Percentiles rank a stretch among this genome's conserved stretches.
Evolutionary conservation across 1,139 yeast species (phyloP).

Genomic region (Candida smagusa): DNA sequence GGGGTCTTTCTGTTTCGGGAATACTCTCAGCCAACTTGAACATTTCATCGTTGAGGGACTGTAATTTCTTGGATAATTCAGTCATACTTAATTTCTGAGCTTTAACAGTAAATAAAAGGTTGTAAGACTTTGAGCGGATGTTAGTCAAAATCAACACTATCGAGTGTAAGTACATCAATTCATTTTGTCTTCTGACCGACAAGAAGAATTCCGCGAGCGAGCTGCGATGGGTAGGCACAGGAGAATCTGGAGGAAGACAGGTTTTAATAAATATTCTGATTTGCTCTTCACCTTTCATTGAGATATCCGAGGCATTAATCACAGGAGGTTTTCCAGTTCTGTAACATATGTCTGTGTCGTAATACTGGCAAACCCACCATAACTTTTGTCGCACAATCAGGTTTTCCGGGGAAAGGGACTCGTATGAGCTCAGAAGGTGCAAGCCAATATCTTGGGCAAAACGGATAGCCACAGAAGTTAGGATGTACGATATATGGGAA

Average conservation of each 20-base stretch:
- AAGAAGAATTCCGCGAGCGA: not conserved
- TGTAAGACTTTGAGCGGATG: slow-evolving; percentile 28
- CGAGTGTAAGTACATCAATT: slow-evolving; percentile 3
- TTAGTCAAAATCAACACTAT: slow-evolving; percentile 22
- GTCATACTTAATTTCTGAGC: slow-evolving; percentile 14
- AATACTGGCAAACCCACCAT: slow-evolving; percentile 56
- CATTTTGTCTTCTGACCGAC: not conserved
- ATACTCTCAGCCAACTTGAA: slow-evolving; percentile 11
- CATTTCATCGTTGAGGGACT: slow-evolving; percentile 14
- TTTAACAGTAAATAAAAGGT: slow-evolving; percentile 26
- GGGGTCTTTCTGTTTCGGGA: slow-evolving; percentile 10
- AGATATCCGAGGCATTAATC: slow-evolving; percentile 18
- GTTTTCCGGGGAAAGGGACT: slow-evolving; percentile 35
- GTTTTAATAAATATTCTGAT: not conserved
- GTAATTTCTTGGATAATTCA: slow-evolving; percentile 7
- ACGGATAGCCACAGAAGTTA: slow-evolving; percentile 52
- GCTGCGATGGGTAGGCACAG: not conserved
- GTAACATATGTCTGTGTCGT: slow-evolving; percentile 54
- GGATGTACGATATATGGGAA: slow-evolving; percentile 41
- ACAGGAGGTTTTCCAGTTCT: slow-evolving; percentile 61
- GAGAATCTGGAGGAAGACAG: not conserved
- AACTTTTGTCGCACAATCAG: slow-evolving; percentile 35
- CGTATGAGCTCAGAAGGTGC: slow-evolving; percentile 53
- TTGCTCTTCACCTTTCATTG: slow-evolving; percentile 1
- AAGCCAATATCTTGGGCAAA: slow-evolving; percentile 66